Evolutionary conservation across 306 rosid genomes (phyloP), one percentile per base, ranked within the genome.

Genomic region (Carpinus fangiana): DNA sequence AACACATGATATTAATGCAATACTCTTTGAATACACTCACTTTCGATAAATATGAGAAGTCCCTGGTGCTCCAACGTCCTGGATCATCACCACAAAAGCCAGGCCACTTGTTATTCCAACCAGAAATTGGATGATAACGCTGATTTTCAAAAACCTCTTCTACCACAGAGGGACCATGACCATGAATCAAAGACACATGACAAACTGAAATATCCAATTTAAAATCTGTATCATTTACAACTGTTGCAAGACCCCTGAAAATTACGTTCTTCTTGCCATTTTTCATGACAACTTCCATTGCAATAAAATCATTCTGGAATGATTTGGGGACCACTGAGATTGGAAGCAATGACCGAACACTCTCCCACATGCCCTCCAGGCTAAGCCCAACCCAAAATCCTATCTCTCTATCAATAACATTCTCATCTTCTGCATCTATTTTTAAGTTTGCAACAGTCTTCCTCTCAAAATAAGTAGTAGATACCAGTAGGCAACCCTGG

Each of bases 221-320:
- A 76, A 91, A 77, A 87, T 93, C 90, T 38, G 98, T 88, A 77
- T 95, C 99, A 86, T 95, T 95, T 77, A 90, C 89, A 36, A 92
- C 87, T 21, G 90, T 91, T 47, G 90, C 91, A 78, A 93, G 98
- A 86, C 99, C 89, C 82, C 99, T 87, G 83, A 95, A 89, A 74
- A 90, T 84, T 54, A 82, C 99, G 88, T 95, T 93, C 69, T 95
- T 95, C 90, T 87, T 95, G 78, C 99, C 97, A 86, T 93, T 93
- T 87, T 86, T 95, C 95, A 91, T 87, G 72, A 79, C 85, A 77
- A 95, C 97, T 80, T 95, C 98, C 98, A 93, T 78, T 18, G 93
- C 97, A 71, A 95, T 73, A 84, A 81, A 91, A 69, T 90, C 90
- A 67, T 88, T 86, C 43, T 86, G 82, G 64, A 95, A 87, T 28